Evolutionary conservation across 75 land plant species (phyloP).

Genomic region (Picea glauca): DNA sequence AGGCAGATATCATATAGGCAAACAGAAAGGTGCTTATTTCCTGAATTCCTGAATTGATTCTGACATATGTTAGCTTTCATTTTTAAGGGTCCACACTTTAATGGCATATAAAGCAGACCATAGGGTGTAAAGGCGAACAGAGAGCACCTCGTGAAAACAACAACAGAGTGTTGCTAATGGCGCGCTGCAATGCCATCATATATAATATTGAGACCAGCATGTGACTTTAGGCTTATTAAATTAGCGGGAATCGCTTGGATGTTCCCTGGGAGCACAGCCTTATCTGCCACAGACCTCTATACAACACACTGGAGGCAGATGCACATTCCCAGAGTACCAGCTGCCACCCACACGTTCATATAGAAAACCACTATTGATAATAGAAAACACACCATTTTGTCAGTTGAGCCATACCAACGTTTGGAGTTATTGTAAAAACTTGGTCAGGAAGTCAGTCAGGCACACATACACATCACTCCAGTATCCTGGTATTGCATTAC

Average conservation of each 20-base stretch:
- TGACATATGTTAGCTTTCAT: slow-evolving; percentile 7
- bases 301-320: slow-evolving; percentile 1
- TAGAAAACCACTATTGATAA: background rate
- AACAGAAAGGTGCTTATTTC: slow-evolving; percentile 1
- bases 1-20: background rate
- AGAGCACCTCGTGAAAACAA: slow-evolving; percentile 3
- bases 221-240: slow-evolving; percentile 5
- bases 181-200: background rate
- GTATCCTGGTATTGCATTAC: background rate
- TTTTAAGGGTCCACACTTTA: slow-evolving; percentile 3
- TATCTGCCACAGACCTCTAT: slow-evolving; percentile 9
- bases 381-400: background rate
- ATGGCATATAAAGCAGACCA: slow-evolving; percentile 1
- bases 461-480: background rate
- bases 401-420: slow-evolving; percentile 4
- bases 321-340: slow-evolving; percentile 1
- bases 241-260: background rate
- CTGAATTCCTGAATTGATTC: background rate
- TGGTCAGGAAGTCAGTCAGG: no score
- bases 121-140: slow-evolving; percentile 5
- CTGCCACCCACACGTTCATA: background rate
- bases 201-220: slow-evolving; percentile 4
- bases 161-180: background rate
- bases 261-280: slow-evolving; percentile 12
- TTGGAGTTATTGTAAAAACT: slow-evolving; percentile 6